These are phyloP conservation scores for Phialophora expanda DNA, from an alignment of 2,329 filamentous ascomycete species.

Conservation along the genomic window DNA sequence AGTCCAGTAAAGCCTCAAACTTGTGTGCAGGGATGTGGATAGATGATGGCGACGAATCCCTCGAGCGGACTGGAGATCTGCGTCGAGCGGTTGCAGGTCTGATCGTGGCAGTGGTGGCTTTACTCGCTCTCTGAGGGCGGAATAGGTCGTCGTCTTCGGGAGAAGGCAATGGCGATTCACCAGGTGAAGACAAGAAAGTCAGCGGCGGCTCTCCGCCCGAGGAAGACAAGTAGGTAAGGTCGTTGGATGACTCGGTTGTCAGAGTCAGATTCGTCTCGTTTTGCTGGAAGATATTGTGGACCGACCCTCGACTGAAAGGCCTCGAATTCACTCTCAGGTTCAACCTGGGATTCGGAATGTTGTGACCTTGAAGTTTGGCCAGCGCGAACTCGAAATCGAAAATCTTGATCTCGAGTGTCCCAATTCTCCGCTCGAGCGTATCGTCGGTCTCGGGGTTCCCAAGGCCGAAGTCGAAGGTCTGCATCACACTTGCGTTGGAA, in stretches of 20 bases:
- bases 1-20: constrained; percentile 53
- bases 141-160: constrained; percentile 29
- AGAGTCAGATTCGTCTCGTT: constrained; percentile 16
- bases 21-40: constrained; percentile 48
- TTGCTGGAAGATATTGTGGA: constrained; percentile 26
- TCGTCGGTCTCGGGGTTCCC: constrained; percentile 44
- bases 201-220: constrained; percentile 21
- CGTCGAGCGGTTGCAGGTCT: constrained; percentile 28
- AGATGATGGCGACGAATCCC: constrained; percentile 33
- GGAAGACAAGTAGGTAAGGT: constrained; percentile 23
- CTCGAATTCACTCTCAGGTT: constrained; percentile 1
- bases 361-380: constrained; percentile 52
- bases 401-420: constrained; percentile 57
- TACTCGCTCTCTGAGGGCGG: constrained; percentile 34
- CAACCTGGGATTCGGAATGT: constrained; percentile 33
- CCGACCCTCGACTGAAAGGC: constrained; percentile 15
- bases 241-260: constrained; percentile 19
- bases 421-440: constrained; percentile 53
- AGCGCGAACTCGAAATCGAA: constrained; percentile 58
- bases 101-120: constrained; percentile 38
- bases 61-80: constrained; percentile 26
- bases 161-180: constrained; percentile 25
- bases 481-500: constrained; percentile 29
- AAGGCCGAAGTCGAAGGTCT: constrained; percentile 41
- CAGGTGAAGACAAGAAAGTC: constrained; percentile 36